Evolutionary conservation across 306 rosid genomes (phyloP).

Genomic region (Ceratonia siliqua): DNA sequence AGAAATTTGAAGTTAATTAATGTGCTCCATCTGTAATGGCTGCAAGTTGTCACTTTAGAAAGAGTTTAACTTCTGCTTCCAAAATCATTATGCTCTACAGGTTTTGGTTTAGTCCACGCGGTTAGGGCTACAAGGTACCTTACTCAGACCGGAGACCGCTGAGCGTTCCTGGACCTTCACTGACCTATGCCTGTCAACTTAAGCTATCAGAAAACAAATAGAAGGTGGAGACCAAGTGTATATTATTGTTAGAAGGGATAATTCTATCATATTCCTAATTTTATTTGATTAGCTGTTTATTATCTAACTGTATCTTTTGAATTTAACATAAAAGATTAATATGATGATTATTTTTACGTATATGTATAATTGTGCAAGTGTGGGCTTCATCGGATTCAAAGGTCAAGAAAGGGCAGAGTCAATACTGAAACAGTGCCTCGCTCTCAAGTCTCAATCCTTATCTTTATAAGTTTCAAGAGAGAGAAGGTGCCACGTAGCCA

Average conservation of each 20-base stretch:
- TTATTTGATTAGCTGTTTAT: no score
- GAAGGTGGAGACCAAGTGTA: not conserved
- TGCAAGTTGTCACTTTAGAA: constrained; percentile 37
- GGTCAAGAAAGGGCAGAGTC: not conserved
- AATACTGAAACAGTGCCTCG: not conserved
- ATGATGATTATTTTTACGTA: not conserved
- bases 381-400: not conserved
- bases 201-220: not conserved
- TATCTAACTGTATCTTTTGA: no score
- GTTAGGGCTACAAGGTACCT: constrained; percentile 30
- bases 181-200: constrained; percentile 10
- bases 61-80: constrained; percentile 16
- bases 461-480: not conserved
- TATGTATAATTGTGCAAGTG: not conserved
- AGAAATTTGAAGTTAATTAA: not conserved
- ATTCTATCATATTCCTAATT: no score
- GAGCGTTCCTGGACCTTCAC: constrained; percentile 16
- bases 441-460: not conserved
- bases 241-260: constrained; percentile 12
- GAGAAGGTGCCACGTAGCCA: not conserved
- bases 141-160: constrained; percentile 43
- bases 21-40: constrained; percentile 1
- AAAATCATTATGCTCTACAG: constrained; percentile 13
- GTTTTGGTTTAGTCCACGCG: constrained; percentile 37
- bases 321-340: no score